phyloP scores from a whole-genome alignment of 805 yeast genomes.

The Metschnikowia shivogae region DNA sequence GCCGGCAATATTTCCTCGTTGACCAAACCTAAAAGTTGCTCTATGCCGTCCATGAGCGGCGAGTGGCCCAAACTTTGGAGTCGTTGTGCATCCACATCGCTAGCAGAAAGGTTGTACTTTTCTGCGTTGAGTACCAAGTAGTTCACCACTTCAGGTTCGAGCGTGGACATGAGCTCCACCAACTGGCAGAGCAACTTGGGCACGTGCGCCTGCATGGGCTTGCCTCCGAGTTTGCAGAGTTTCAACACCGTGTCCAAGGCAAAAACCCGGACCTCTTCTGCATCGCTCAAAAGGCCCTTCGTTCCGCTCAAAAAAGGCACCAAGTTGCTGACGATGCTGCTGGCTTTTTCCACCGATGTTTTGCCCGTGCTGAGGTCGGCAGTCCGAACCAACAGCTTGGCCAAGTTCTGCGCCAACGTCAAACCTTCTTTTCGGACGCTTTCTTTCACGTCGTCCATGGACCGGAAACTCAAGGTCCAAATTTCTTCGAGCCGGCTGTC shows the following conservation, averaged over 20 bases:
- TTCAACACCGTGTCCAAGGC: constrained; percentile 72
- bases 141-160: constrained; percentile 89
- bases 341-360: constrained; percentile 35
- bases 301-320: constrained; percentile 78
- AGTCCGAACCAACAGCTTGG: constrained; percentile 56
- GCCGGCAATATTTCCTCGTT: constrained; percentile 47
- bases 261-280: constrained; percentile 76
- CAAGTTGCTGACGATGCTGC: constrained; percentile 48
- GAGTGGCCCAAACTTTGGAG: constrained; percentile 70
- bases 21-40: constrained; percentile 56
- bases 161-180: constrained; percentile 68
- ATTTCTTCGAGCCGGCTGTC: constrained; percentile 55
- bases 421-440: constrained; percentile 83
- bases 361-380: constrained; percentile 46
- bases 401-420: constrained; percentile 60
- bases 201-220: constrained; percentile 59
- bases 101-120: constrained; percentile 69
- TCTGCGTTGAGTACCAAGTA: constrained; percentile 84
- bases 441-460: constrained; percentile 91
- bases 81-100: constrained; percentile 75
- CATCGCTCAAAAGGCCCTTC: constrained; percentile 77
- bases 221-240: constrained; percentile 61
- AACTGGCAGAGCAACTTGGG: constrained; percentile 68
- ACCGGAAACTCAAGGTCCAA: constrained; percentile 86
- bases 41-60: constrained; percentile 86